Base-by-base conservation (phyloP, 257 asterid species). In the Solanum pennellii region DNA sequence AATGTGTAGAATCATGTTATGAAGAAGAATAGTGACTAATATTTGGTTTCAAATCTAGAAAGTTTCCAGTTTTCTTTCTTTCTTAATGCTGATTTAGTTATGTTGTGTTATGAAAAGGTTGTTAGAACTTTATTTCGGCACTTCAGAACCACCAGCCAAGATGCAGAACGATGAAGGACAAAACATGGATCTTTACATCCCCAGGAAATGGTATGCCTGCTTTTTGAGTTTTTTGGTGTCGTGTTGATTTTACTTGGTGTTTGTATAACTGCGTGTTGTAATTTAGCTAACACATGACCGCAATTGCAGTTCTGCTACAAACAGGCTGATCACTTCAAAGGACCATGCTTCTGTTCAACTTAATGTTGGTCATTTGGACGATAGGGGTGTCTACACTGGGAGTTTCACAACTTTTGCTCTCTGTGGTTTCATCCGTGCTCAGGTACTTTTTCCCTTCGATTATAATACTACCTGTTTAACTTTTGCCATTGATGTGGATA, bases 341-440 rank as follows among this genome's bases (percentile, higher is more conserved):
- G 98, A 96, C 87, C 98, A 96, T 42, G 98, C 98, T 0, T 95
- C 99, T 6, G 97, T 96, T 37, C 99, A 96, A 91, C 89, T 96
- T 85, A 96, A 96, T 74, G 44, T 96, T 15, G 98, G 98, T 1
- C 98, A 96, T 89, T 82, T 96, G 92, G 98, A 96, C 85, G 98
- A 93, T 91, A 88, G 74, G 49, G 99, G 99, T 21, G 14, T 91
- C 1, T 95, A 95, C 89, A 94, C 93, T 3, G 96, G 97, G 16
- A 90, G 80, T 52, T 93, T 88, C 87, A 86, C 99, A 7, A 95
- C 99, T 2, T 96, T 94, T 83, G 98, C 99, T 47, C 95, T 96
- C 7, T 96, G 98, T n/a, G 99, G 98, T 16, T 96, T 90, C 90
- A 90, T 96, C 82, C 99, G 98, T 31, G 98, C 99, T 9, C 99